Conservation (phyloP, 352 stramenopile species). For the Discostella stelligera region DNA sequence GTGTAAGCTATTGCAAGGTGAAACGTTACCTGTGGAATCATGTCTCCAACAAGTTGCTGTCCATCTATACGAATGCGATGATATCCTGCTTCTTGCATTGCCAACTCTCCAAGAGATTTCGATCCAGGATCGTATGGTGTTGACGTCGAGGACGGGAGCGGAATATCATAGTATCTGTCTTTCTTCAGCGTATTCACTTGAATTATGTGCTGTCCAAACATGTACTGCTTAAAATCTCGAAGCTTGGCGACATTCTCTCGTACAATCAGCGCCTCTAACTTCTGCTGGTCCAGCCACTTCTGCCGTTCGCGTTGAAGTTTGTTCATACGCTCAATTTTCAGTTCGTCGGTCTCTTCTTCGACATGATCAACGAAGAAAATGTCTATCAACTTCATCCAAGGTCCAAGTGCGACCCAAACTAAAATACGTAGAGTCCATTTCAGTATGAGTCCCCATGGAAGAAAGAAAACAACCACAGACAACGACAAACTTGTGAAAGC, state of each 20-base stretch:
- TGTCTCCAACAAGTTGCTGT: constrained; percentile 71
- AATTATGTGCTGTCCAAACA: constrained; percentile 71
- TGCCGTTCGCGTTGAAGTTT: constrained; percentile 27
- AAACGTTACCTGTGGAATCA: constrained; percentile 54
- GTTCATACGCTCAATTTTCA: constrained; percentile 39
- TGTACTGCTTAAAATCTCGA: constrained; percentile 70
- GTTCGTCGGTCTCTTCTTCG: constrained; percentile 46
- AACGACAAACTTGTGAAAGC: constrained; percentile 49
- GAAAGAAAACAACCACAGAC: constrained; percentile 56
- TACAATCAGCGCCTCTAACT: constrained; percentile 43
- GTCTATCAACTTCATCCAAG: constrained; percentile 79
- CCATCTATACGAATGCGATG: constrained; percentile 57
- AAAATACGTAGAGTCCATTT: constrained; percentile 64
- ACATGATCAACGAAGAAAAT: constrained; percentile 60
- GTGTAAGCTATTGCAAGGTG: not conserved
- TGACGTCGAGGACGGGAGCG: constrained; percentile 60
- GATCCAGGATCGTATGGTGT: constrained; percentile 50
- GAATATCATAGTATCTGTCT: constrained; percentile 63
- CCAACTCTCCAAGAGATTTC: constrained; percentile 54
- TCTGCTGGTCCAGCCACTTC: constrained; percentile 39
- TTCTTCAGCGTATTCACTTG: constrained; percentile 70
- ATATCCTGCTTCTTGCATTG: constrained; percentile 80
- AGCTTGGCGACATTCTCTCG: constrained; percentile 66
- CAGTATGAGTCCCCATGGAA: constrained; percentile 67
- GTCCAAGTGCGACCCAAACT: constrained; percentile 65